Conservation (phyloP, 2,329 filamentous ascomycete species). For the Colletotrichum gloeosporioides region DNA sequence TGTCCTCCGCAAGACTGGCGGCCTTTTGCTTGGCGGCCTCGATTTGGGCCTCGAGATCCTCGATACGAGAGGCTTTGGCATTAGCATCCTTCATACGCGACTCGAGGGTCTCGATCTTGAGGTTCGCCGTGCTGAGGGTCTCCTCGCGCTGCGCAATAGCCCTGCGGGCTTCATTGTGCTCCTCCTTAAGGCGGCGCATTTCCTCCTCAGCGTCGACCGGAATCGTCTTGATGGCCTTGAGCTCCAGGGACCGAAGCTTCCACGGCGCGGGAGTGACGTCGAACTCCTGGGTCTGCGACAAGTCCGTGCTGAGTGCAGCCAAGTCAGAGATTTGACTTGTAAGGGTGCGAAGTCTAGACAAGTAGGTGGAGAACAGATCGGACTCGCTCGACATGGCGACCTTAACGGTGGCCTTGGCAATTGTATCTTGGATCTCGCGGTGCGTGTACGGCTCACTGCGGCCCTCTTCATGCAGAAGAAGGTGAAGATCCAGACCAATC, state of each 20-base stretch:
- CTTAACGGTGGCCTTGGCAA: slow-evolving; percentile 60
- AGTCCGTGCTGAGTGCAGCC: slow-evolving; percentile 70
- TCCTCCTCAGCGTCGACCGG: slow-evolving; percentile 87
- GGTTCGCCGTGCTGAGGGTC: slow-evolving; percentile 82
- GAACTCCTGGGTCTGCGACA: slow-evolving; percentile 79
- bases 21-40: slow-evolving; percentile 57
- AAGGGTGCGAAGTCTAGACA: slow-evolving; percentile 69
- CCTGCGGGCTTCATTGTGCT: slow-evolving; percentile 78
- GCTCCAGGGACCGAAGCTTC: slow-evolving; percentile 79
- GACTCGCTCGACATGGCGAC: slow-evolving; percentile 64
- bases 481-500: slow-evolving; percentile 70
- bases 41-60: slow-evolving; percentile 66
- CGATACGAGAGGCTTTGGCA: slow-evolving; percentile 75
- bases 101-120: slow-evolving; percentile 93
- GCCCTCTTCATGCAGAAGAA: slow-evolving; percentile 73
- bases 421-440: slow-evolving; percentile 67
- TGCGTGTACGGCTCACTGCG: slow-evolving; percentile 71
- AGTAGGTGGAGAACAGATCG: slow-evolving; percentile 73
- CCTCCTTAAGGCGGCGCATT: slow-evolving; percentile 78
- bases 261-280: slow-evolving; percentile 80
- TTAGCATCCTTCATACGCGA: slow-evolving; percentile 84
- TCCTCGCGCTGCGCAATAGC: slow-evolving; percentile 77
- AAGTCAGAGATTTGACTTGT: slow-evolving; percentile 73
- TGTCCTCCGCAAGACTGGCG: slow-evolving; percentile 63
- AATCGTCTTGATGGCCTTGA: slow-evolving; percentile 81